Evolutionary conservation across 73 alveolate species (phyloP).

Genomic region (Breviolum minutum): DNA sequence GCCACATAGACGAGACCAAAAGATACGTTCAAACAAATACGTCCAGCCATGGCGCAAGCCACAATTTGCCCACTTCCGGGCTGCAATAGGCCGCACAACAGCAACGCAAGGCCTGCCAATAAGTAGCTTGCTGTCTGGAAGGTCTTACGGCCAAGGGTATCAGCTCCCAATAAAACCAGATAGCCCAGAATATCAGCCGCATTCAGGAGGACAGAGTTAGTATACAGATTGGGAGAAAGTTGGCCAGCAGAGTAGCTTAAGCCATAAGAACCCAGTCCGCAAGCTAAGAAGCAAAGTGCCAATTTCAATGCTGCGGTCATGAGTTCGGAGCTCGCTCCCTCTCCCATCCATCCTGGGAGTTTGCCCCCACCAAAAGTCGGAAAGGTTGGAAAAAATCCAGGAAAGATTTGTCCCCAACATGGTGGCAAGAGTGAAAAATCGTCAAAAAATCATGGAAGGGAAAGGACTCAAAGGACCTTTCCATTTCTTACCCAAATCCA

Average conservation of each 20-base stretch:
- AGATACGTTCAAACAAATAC: slow-evolving; percentile 21
- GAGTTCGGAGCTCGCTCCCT: background rate
- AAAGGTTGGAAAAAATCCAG: background rate
- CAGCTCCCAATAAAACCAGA: slow-evolving; percentile 4
- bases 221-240: slow-evolving; percentile 16
- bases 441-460: too few relatives aligned
- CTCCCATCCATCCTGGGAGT: too few relatives aligned
- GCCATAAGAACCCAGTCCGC: slow-evolving; percentile 28
- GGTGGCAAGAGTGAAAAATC: too few relatives aligned
- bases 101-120: background rate
- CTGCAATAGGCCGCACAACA: background rate
- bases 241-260: slow-evolving; percentile 34
- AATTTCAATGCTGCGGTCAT: background rate
- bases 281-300: slow-evolving; percentile 25
- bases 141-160: slow-evolving; percentile 23
- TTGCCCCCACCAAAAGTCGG: background rate
- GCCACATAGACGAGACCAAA: slow-evolving; percentile 4
- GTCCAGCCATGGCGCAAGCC: slow-evolving; percentile 49
- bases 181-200: slow-evolving; percentile 44
- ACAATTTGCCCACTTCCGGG: slow-evolving; percentile 15
- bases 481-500: too few relatives aligned
- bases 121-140: background rate
- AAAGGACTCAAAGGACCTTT: too few relatives aligned
- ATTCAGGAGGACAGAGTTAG: slow-evolving; percentile 20
- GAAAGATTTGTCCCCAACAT: too few relatives aligned